phyloP scores from a whole-genome alignment of 306 rosid genomes.

The Gastrolobium bilobum region DNA sequence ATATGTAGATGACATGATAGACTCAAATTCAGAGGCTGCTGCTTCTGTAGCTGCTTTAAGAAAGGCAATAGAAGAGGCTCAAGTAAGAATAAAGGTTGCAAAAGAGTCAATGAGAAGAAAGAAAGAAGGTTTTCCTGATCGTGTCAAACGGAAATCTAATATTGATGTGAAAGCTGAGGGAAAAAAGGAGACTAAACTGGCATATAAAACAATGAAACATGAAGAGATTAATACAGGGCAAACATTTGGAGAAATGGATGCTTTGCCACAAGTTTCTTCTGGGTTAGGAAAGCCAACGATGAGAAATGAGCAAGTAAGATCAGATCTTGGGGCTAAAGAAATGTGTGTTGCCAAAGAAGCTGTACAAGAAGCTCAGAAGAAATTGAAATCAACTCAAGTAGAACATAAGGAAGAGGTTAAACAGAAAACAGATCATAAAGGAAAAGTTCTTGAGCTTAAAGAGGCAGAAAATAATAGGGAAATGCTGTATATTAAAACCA shows the following conservation, averaged over 20 bases:
- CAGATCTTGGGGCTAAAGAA: conserved; percentile 50
- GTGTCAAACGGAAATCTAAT: conserved; percentile 56
- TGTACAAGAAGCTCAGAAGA: conserved; percentile 51
- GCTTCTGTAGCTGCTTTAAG: conserved; percentile 87
- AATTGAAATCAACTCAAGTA: conserved; percentile 49
- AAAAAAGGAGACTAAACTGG: conserved; percentile 48
- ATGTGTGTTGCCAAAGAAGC: conserved; percentile 48
- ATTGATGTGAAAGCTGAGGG: conserved; percentile 54
- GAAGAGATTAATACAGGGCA: conserved; percentile 56
- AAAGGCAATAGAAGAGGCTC: conserved; percentile 97
- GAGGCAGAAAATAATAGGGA: conserved; percentile 46
- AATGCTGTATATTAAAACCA: conserved; percentile 26
- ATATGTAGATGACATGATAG: conserved; percentile 69
- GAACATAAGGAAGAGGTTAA: conserved; percentile 55
- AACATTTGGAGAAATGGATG: conserved; percentile 52
- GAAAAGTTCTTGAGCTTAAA: conserved; percentile 48
- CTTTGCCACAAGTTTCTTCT: conserved; percentile 52
- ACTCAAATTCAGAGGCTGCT: conserved; percentile 83
- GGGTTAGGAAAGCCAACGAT: conserved; percentile 50
- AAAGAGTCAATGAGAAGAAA: conserved; percentile 80
- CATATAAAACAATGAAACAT: conserved; percentile 47
- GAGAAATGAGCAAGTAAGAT: conserved; percentile 52
- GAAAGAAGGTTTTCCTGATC: conserved; percentile 71
- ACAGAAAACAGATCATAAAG: conserved; percentile 56
- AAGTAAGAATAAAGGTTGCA: conserved; percentile 75